Evolutionary conservation across 495 filamentous ascomycete genomes (phyloP).

Genomic region (Umbilicaria muhlenbergii): DNA sequence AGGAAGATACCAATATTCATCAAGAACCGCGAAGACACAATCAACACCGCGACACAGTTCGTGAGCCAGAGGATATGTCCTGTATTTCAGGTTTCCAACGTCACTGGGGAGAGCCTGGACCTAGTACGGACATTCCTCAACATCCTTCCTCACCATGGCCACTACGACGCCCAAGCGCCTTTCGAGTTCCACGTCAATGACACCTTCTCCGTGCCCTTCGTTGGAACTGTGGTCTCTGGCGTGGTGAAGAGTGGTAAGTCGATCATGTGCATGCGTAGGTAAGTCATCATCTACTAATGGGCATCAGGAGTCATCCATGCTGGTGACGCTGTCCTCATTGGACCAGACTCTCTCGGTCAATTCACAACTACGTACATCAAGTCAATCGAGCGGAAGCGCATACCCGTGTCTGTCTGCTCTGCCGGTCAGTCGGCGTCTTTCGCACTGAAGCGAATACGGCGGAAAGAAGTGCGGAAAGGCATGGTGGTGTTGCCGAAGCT

Average conservation of each 20-base stretch:
- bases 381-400: slow-evolving; percentile 90
- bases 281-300: background rate
- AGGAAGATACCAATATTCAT: slow-evolving; percentile 97
- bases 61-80: slow-evolving; percentile 91
- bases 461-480: slow-evolving; percentile 93
- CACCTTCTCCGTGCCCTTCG: slow-evolving; percentile 96
- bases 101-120: slow-evolving; percentile 74
- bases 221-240: slow-evolving; percentile 89
- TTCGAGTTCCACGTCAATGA: slow-evolving; percentile 97
- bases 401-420: slow-evolving; percentile 73
- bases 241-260: slow-evolving; percentile 61
- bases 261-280: background rate
- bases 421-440: slow-evolving; percentile 91
- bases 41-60: slow-evolving; percentile 92
- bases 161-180: slow-evolving; percentile 72
- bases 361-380: slow-evolving; percentile 83
- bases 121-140: slow-evolving; percentile 83
- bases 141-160: slow-evolving; percentile 86
- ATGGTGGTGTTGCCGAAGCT: slow-evolving; percentile 91
- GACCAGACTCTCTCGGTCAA: slow-evolving; percentile 81
- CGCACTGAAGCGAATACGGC: slow-evolving; percentile 65
- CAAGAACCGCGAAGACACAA: slow-evolving; percentile 76
- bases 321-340: slow-evolving; percentile 78
- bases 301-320: slow-evolving; percentile 59
- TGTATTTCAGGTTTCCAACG: slow-evolving; percentile 96